Conservation (phyloP, 208 protist genomes). For the Crithidia acanthocephali region DNA sequence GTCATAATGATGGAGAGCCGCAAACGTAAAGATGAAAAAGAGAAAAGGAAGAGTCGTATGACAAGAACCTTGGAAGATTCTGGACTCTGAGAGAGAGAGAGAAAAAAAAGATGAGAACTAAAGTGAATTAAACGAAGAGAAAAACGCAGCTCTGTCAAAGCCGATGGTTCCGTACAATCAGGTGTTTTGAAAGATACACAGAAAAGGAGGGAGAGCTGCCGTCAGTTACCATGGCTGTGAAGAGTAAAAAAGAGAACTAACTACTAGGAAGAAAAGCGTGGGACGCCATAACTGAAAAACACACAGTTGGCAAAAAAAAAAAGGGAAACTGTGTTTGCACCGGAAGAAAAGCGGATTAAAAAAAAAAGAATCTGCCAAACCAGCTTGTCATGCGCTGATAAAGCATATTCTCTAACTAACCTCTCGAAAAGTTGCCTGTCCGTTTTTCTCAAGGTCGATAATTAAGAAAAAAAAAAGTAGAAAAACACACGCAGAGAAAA, state of each 20-base stretch:
- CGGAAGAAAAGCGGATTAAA: neutral
- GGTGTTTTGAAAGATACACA: neutral
- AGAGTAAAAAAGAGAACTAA: neutral
- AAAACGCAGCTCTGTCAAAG: neutral
- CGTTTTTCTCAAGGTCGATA: neutral
- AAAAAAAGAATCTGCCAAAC: neutral
- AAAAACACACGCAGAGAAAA: neutral
- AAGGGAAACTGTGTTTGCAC: neutral
- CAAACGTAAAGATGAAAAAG: neutral
- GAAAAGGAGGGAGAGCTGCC: neutral
- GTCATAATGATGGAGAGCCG: neutral
- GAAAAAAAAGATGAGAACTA: neutral
- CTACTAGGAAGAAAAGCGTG: neutral
- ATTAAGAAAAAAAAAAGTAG: neutral
- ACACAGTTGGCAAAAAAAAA: neutral
- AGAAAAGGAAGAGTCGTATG: neutral
- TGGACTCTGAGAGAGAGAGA: neutral
- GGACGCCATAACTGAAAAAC: neutral
- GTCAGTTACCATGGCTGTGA: neutral
- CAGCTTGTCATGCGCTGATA: neutral
- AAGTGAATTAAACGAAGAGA: neutral
- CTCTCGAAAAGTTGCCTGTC: slow-evolving; percentile 1
- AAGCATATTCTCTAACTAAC: neutral
- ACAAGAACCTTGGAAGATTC: neutral
- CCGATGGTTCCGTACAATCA: neutral